phyloP scores from a whole-genome alignment of 495 filamentous ascomycete genomes.

The Talaromyces adpressus region DNA sequence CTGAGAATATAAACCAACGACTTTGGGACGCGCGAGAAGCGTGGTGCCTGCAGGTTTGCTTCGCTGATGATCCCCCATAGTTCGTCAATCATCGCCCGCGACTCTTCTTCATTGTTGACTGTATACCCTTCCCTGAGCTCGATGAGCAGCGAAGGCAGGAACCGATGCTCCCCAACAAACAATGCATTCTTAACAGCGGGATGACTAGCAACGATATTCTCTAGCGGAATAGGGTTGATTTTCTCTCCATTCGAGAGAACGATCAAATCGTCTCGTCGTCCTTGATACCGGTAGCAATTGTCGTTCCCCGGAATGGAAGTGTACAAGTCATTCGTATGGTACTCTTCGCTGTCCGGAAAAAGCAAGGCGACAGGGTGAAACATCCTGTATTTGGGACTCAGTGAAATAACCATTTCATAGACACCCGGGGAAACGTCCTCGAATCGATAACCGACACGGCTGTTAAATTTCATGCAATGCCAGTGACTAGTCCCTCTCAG shows the following conservation, averaged over 20 bases:
- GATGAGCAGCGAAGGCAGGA: conserved; percentile 27
- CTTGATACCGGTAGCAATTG: conserved; percentile 11
- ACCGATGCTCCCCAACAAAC: conserved; percentile 33
- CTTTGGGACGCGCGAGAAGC: conserved; percentile 34
- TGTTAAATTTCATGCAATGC: conserved; percentile 2
- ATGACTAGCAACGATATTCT: conserved; percentile 34
- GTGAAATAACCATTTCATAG: conserved; percentile 33
- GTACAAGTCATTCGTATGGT: conserved; percentile 51
- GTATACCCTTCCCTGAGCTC: conserved; percentile 13
- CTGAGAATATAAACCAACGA: conserved; percentile 25
- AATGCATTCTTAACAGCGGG: conserved; percentile 42
- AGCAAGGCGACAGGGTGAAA: conserved; percentile 22
- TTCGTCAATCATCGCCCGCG: conserved; percentile 18
- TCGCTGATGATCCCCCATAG: conserved; percentile 42
- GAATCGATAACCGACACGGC: conserved; percentile 4
- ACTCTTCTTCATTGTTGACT: neutral
- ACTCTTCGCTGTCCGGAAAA: conserved; percentile 35
- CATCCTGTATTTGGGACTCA: conserved; percentile 10
- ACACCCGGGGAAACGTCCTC: conserved; percentile 15
- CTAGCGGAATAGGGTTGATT: conserved; percentile 41
- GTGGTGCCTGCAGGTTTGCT: conserved; percentile 32
- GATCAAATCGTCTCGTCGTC: conserved; percentile 32
- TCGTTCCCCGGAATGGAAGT: neutral
- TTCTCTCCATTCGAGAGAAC: conserved; percentile 36
- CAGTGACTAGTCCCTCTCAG: neutral